These are phyloP conservation scores for Mesembryanthemum crystallinum DNA, from an alignment of 148 eudicot species.

Conservation along the genomic window DNA sequence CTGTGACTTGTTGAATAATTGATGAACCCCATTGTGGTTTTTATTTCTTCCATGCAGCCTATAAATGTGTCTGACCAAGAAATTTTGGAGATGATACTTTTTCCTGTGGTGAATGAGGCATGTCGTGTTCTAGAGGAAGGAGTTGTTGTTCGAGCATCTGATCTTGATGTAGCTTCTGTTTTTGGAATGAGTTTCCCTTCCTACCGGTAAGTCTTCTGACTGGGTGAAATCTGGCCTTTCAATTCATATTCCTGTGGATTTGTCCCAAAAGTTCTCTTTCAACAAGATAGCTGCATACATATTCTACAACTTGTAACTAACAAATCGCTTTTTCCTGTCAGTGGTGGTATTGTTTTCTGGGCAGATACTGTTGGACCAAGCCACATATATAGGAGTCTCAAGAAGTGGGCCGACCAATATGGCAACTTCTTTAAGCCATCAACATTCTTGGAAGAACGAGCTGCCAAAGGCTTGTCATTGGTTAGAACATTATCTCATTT, in stretches of 20 bases:
- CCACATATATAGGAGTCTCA: constrained; percentile 61
- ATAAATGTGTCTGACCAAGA: constrained; percentile 76
- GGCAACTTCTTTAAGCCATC: constrained; percentile 85
- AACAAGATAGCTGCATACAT: neutral
- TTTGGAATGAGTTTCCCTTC: constrained; percentile 98
- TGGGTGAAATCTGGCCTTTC: neutral
- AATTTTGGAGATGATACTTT: constrained; percentile 84
- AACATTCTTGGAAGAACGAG: constrained; percentile 86
- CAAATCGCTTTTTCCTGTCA: constrained; percentile 34
- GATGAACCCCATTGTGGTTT: constrained; percentile 7
- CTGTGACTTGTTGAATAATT: neutral
- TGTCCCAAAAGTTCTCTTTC: neutral
- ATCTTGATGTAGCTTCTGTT: constrained; percentile 87
- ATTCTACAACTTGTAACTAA: constrained; percentile 6
- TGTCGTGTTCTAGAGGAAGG: constrained; percentile 92
- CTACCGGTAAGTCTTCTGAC: constrained; percentile 62
- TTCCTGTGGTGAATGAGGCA: constrained; percentile 95
- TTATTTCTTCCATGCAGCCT: constrained; percentile 50
- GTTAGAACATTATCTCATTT: constrained; percentile 36
- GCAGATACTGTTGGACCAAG: constrained; percentile 80
- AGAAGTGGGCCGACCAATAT: constrained; percentile 65
- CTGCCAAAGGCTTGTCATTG: constrained; percentile 66
- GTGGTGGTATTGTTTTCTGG: constrained; percentile 94
- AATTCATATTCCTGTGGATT: neutral
- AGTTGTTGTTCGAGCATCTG: constrained; percentile 87